phyloP scores from a whole-genome alignment of 768 basidiomycete species.

The Mycena haematopus region DNA sequence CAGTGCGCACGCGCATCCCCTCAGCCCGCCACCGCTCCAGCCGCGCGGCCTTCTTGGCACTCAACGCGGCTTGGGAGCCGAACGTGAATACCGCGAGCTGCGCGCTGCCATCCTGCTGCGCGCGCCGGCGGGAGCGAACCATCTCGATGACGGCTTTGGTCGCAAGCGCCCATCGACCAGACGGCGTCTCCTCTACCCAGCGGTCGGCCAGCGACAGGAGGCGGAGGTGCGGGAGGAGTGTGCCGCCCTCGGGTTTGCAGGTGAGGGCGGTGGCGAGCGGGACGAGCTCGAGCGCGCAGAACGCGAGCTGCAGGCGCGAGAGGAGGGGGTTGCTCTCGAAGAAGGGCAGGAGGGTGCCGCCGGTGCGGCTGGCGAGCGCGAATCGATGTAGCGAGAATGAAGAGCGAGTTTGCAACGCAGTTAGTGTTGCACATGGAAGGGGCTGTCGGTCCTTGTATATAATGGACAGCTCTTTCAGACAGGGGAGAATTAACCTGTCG shows the following conservation, averaged over 20 bases:
- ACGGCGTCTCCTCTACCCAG: constrained; percentile 18
- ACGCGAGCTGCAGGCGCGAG: constrained; percentile 11
- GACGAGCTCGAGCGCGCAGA: constrained; percentile 12
- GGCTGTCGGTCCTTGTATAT: not conserved
- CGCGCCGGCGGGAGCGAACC: constrained; percentile 20
- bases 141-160: constrained; percentile 20
- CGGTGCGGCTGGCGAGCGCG: constrained; percentile 3
- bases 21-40: not conserved
- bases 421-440: constrained; percentile 13
- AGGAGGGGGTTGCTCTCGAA: constrained; percentile 19
- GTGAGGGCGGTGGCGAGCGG: constrained; percentile 7
- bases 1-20: constrained; percentile 16
- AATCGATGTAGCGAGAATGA: constrained; percentile 17
- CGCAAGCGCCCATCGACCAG: constrained; percentile 11
- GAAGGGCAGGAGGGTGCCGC: constrained; percentile 15
- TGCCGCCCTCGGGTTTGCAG: not conserved
- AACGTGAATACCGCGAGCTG: constrained; percentile 9
- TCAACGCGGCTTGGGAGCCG: constrained; percentile 8
- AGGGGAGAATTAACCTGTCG: constrained; percentile 21
- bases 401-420: constrained; percentile 22
- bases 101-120: not conserved
- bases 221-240: constrained; percentile 9
- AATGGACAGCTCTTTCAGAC: constrained; percentile 21
- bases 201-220: constrained; percentile 9
- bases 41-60: constrained; percentile 11